A percentile compares a stretch with the other conserved stretches of the same genome.
These are phyloP conservation scores for Xylariaceae sp. DNA, from an alignment of 2,329 filamentous ascomycete species.

Conservation along the genomic window DNA sequence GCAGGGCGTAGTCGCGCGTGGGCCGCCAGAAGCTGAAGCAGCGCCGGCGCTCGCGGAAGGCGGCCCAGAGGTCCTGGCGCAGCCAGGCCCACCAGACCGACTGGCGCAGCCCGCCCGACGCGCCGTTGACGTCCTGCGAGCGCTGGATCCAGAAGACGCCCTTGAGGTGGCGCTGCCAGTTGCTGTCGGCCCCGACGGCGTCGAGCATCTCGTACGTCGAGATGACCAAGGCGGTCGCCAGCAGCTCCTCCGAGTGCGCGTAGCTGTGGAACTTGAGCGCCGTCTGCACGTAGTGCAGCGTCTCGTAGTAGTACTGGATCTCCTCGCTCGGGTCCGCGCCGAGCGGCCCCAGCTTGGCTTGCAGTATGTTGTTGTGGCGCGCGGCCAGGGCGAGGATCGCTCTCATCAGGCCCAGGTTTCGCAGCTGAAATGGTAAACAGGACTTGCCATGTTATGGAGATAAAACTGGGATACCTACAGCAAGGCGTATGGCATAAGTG, in stretches of 20 bases:
- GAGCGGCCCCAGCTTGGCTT: slow-evolving; percentile 12
- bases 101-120: slow-evolving; percentile 46
- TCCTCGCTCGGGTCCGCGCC: slow-evolving; percentile 30
- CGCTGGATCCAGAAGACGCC: slow-evolving; percentile 60
- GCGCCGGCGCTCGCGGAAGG: slow-evolving; percentile 49
- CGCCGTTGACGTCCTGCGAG: slow-evolving; percentile 54
- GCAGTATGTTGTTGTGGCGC: slow-evolving; percentile 30
- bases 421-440: slow-evolving; percentile 21
- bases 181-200: slow-evolving; percentile 39
- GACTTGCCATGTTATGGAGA: neutral
- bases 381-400: slow-evolving; percentile 49
- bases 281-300: slow-evolving; percentile 52
- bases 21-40: slow-evolving; percentile 53
- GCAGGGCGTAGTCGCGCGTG: slow-evolving; percentile 35
- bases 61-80: slow-evolving; percentile 58
- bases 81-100: slow-evolving; percentile 62
- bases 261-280: slow-evolving; percentile 52
- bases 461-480: slow-evolving; percentile 12
- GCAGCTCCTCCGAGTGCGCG: slow-evolving; percentile 47
- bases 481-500: slow-evolving; percentile 25
- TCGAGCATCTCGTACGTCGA: slow-evolving; percentile 63
- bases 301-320: slow-evolving; percentile 54
- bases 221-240: slow-evolving; percentile 53
- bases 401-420: slow-evolving; percentile 49
- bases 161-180: slow-evolving; percentile 55